Evolutionary conservation across 106 monocot species (phyloP).

Genomic region (Phalaenopsis equestris): DNA sequence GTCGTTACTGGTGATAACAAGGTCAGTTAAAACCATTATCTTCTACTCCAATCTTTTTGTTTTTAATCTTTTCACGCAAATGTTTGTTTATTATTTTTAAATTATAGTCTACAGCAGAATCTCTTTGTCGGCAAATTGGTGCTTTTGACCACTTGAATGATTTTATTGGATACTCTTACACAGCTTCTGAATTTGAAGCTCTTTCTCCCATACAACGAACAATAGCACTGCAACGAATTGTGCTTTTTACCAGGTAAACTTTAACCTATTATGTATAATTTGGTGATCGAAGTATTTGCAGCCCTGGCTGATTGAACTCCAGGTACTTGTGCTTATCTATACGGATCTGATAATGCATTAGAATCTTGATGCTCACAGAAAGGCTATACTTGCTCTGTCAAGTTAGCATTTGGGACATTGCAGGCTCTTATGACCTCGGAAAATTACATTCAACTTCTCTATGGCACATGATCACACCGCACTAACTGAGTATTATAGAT

Average conservation of each 20-base stretch:
- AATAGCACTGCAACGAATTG: conserved; percentile 86
- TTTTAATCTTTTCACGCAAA: not conserved
- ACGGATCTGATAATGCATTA: not conserved
- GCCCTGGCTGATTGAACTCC: not conserved
- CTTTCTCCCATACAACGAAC: conserved; percentile 70
- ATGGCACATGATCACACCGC: not conserved
- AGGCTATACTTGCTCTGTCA: not conserved
- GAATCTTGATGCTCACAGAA: not conserved
- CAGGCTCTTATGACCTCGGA: not conserved
- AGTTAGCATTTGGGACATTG: not conserved
- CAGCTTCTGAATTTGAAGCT: conserved; percentile 96
- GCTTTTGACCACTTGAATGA: conserved; percentile 88
- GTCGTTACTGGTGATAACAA: conserved; percentile 99
- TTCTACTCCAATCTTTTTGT: conserved; percentile 1
- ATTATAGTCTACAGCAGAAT: conserved; percentile 89
- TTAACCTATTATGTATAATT: not conserved
- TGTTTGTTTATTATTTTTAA: conserved; percentile 1
- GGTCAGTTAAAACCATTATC: conserved; percentile 27
- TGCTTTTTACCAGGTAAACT: conserved; percentile 82
- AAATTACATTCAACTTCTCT: not conserved
- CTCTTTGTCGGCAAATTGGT: conserved; percentile 88
- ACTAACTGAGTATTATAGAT: not conserved
- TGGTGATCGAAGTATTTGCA: not conserved
- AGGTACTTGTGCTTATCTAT: not conserved
- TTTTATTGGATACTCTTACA: conserved; percentile 82